phyloP scores from a whole-genome alignment of 768 basidiomycete genomes.

The Termitomyces sp. region DNA sequence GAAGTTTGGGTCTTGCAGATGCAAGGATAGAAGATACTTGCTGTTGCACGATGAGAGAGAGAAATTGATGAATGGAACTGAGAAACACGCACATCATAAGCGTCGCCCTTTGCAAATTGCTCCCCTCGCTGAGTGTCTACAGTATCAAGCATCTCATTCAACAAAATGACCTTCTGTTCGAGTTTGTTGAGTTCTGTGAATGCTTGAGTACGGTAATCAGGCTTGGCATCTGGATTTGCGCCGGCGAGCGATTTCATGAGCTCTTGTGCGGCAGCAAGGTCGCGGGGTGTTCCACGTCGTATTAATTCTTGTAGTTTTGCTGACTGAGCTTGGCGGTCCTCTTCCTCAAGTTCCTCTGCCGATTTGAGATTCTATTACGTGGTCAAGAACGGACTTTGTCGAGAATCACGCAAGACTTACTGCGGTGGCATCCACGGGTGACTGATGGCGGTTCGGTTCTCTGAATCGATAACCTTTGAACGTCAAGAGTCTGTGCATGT shows the following conservation, averaged over 20 bases:
- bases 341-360: slow-evolving; percentile 93
- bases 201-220: slow-evolving; percentile 90
- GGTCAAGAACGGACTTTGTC: background rate
- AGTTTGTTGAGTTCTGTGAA: slow-evolving; percentile 89
- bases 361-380: slow-evolving; percentile 76
- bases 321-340: slow-evolving; percentile 91
- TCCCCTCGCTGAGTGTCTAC: slow-evolving; percentile 71
- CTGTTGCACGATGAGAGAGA: slow-evolving; percentile 30
- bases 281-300: slow-evolving; percentile 90
- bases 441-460: slow-evolving; percentile 38
- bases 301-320: slow-evolving; percentile 99
- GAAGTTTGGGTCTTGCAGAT: slow-evolving; percentile 87
- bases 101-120: slow-evolving; percentile 83
- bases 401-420: slow-evolving; percentile 27
- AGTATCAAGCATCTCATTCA: slow-evolving; percentile 97
- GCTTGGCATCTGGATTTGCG: slow-evolving; percentile 91
- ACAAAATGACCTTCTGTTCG: slow-evolving; percentile 90
- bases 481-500: slow-evolving; percentile 92
- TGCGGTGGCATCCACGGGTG: slow-evolving; percentile 33
- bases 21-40: slow-evolving; percentile 87
- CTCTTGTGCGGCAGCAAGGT: slow-evolving; percentile 93
- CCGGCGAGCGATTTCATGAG: slow-evolving; percentile 95
- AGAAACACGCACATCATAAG: slow-evolving; percentile 74
- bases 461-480: slow-evolving; percentile 92
- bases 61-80: background rate